phyloP scores from a whole-genome alignment of 2,329 filamentous ascomycete genomes.

The Sclerotinia sclerotiorum region DNA sequence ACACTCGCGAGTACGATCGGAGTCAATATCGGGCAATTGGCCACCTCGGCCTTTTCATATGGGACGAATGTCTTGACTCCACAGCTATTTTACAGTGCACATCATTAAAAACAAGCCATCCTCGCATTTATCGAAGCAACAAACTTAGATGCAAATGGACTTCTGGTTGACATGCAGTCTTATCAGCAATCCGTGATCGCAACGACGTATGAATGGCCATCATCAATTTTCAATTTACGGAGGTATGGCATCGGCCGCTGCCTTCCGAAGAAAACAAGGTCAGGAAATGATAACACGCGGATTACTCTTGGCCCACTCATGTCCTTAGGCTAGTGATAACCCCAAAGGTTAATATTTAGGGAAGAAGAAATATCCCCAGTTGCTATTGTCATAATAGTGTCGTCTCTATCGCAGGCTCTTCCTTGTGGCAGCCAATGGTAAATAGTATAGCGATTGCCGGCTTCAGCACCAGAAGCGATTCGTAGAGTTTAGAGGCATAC shows the following conservation, averaged over 20 bases:
- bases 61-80: conserved; percentile 29
- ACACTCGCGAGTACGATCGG: not conserved
- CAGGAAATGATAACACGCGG: conserved; percentile 50
- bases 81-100: conserved; percentile 31
- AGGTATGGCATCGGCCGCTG: conserved; percentile 54
- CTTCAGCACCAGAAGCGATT: no score
- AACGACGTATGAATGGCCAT: conserved; percentile 52
- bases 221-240: conserved; percentile 50
- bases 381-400: conserved; percentile 47
- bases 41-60: conserved; percentile 13
- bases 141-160: conserved; percentile 56
- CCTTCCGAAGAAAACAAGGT: conserved; percentile 53
- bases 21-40: not conserved
- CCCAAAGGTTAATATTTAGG: conserved; percentile 50
- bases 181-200: conserved; percentile 51
- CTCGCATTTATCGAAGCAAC: conserved; percentile 50
- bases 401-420: conserved; percentile 35
- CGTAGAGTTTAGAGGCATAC: no score
- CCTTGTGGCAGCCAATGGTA: no score
- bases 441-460: no score
- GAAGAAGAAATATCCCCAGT: conserved; percentile 59
- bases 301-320: conserved; percentile 48
- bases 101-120: conserved; percentile 30
- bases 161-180: conserved; percentile 53
- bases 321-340: conserved; percentile 46